Percentiles rank a stretch among this genome's conserved stretches.
Evolutionary conservation across 2,329 filamentous ascomycete species (phyloP).

Genomic region (Massarina eburnea): DNA sequence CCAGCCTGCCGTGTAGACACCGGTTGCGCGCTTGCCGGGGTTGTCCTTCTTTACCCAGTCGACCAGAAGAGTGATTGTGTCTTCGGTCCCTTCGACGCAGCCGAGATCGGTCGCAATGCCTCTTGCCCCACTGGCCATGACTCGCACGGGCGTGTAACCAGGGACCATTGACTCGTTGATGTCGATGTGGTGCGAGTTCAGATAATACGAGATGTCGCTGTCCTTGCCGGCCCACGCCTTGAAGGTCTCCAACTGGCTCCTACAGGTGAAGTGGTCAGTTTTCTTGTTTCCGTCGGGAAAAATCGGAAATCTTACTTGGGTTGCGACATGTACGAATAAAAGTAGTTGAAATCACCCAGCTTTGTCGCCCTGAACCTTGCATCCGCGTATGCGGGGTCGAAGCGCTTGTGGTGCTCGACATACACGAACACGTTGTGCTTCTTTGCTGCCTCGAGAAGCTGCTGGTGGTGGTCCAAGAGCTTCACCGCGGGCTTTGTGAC

Average conservation of each 20-base stretch:
- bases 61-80: conserved; percentile 88
- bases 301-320: conserved; percentile 29
- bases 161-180: conserved; percentile 90
- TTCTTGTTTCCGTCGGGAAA: conserved; percentile 30
- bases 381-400: conserved; percentile 89
- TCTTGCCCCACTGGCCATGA: conserved; percentile 75
- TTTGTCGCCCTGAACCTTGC: conserved; percentile 74
- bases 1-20: conserved; percentile 92
- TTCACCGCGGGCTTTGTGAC: conserved; percentile 95
- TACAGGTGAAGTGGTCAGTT: conserved; percentile 72
- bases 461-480: conserved; percentile 75
- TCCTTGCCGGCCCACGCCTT: conserved; percentile 91
- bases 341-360: conserved; percentile 96
- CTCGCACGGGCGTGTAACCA: conserved; percentile 75
- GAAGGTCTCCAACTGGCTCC: conserved; percentile 90
- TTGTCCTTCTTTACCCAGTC: conserved; percentile 79
- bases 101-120: conserved; percentile 78
- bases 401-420: conserved; percentile 96
- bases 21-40: conserved; percentile 72
- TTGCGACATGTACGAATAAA: conserved; percentile 96
- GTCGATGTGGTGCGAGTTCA: conserved; percentile 94
- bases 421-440: conserved; percentile 84
- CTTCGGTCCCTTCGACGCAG: conserved; percentile 79
- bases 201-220: conserved; percentile 92
- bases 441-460: conserved; percentile 70